A percentile compares a stretch with the other conserved stretches of the same genome.
Conservation (phyloP, 2,329 filamentous ascomycete species). For the Amauroascus verrucosus region DNA sequence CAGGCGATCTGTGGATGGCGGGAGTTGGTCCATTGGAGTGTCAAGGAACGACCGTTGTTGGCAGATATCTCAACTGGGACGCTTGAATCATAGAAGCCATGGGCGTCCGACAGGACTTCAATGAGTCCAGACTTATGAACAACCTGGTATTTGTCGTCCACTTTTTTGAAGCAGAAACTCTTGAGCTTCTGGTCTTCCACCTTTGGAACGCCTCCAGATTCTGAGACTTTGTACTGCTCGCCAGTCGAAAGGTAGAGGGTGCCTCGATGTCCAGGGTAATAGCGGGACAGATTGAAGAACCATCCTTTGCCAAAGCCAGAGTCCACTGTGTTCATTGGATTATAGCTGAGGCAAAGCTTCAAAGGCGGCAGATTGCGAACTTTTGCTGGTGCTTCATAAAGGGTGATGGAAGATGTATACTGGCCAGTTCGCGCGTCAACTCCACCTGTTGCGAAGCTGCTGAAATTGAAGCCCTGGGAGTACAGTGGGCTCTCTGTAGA, state of each 20-base stretch:
- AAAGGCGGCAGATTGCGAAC: conserved; percentile 2
- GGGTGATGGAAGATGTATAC: neutral
- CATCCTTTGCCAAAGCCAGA: conserved; percentile 7
- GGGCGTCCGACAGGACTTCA: conserved; percentile 2
- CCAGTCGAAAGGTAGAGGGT: conserved; percentile 6
- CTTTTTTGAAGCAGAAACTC: conserved; percentile 2
- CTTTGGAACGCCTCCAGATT: neutral
- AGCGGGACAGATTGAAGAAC: conserved; percentile 5
- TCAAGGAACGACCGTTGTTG: conserved; percentile 4
- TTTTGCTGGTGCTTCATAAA: conserved; percentile 3
- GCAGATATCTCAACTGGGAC: conserved; percentile 6
- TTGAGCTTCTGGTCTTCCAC: conserved; percentile 11
- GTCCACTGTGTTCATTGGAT: neutral
- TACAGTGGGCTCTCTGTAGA: too few species aligned
- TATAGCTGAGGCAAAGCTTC: conserved; percentile 2
- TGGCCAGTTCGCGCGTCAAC: conserved; percentile 9
- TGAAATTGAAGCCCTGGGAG: conserved; percentile 8
- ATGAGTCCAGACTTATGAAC: conserved; percentile 6
- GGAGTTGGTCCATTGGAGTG: neutral
- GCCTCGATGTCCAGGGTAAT: neutral
- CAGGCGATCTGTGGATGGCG: neutral
- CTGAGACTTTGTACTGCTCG: conserved; percentile 7
- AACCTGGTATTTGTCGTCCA: neutral
- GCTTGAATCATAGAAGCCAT: neutral
- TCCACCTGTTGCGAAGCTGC: neutral